phyloP scores from a whole-genome alignment of 306 rosid genomes.

The Prunus mira region DNA sequence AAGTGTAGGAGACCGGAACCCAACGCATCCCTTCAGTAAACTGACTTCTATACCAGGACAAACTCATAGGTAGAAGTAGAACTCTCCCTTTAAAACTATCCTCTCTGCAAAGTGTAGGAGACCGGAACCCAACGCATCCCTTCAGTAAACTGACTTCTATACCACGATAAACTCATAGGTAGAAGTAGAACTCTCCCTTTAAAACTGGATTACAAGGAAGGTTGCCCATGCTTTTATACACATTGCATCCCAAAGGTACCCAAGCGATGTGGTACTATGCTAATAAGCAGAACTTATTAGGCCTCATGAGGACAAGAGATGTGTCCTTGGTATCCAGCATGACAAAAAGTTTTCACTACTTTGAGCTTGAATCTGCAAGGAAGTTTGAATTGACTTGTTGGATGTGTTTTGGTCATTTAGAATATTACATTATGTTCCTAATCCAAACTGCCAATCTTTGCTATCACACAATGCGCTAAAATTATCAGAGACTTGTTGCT shows the following conservation, averaged over 20 bases:
- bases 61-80: background rate
- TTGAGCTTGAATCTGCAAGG: background rate
- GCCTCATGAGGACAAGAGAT: background rate
- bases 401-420: background rate
- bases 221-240: background rate
- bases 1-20: background rate
- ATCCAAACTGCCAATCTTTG: background rate
- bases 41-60: background rate
- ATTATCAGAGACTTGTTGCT: background rate
- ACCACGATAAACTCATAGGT: background rate
- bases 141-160: background rate
- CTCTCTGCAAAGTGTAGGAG: background rate
- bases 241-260: background rate
- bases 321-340: background rate
- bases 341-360: background rate
- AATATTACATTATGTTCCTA: background rate
- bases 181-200: background rate
- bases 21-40: background rate
- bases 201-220: background rate
- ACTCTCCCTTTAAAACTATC: background rate
- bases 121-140: background rate
- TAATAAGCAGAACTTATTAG: background rate
- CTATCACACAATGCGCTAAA: background rate
- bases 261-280: background rate
- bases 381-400: background rate